A percentile compares a stretch with the other conserved stretches of the same genome.
Conservation (phyloP, 2,329 filamentous ascomycete species). For the Fusarium metavorans region DNA sequence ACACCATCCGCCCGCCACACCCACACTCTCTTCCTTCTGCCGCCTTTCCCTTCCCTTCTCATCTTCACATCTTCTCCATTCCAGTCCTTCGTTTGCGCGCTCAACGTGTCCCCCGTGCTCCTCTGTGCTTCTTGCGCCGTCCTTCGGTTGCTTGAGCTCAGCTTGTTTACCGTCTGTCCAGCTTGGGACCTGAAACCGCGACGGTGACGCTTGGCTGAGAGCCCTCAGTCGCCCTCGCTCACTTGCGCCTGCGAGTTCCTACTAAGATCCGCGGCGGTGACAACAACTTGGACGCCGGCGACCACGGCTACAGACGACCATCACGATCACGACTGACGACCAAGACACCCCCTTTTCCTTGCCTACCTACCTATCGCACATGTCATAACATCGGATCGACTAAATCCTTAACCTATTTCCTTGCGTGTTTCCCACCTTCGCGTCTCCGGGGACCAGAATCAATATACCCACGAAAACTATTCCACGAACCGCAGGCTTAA, state of each 20-base stretch:
- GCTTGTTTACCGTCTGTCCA: constrained; percentile 20
- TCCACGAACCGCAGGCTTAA: constrained; percentile 19
- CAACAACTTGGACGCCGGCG: constrained; percentile 22
- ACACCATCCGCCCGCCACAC: constrained; percentile 42
- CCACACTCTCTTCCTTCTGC: constrained; percentile 32
- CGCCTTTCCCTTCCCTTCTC: constrained; percentile 43
- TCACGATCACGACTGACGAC: constrained; percentile 12
- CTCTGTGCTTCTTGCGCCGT: constrained; percentile 36
- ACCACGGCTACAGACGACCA: constrained; percentile 20
- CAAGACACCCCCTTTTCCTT: constrained; percentile 23
- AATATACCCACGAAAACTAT: constrained; percentile 18
- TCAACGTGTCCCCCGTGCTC: constrained; percentile 37
- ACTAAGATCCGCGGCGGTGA: constrained; percentile 25
- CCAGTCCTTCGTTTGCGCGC: constrained; percentile 51
- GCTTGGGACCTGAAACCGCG: constrained; percentile 29
- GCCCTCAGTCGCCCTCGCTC: constrained; percentile 18
- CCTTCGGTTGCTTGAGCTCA: constrained; percentile 34
- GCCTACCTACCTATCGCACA: neutral
- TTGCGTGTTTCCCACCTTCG: constrained; percentile 15
- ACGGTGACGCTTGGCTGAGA: constrained; percentile 34
- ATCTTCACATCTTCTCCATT: constrained; percentile 49
- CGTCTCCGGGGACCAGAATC: constrained; percentile 17
- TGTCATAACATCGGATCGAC: constrained; percentile 15
- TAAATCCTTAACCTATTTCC: constrained; percentile 12
- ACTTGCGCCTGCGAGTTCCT: constrained; percentile 30